Evolutionary conservation across 163 green algal species (phyloP).

Genomic region (Chlamydomonas reinhardtii): DNA sequence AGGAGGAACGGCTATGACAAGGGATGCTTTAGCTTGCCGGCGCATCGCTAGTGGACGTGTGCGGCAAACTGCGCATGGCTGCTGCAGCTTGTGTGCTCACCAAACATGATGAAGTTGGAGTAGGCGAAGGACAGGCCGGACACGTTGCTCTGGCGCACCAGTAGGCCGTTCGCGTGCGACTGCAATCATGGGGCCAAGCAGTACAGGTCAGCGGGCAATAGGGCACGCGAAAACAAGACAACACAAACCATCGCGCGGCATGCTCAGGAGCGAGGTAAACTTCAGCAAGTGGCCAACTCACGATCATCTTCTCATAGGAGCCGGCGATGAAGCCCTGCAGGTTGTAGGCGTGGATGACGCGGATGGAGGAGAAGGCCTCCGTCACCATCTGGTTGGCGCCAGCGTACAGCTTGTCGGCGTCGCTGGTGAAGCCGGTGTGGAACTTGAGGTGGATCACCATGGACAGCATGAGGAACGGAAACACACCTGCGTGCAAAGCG

Average conservation of each 20-base stretch:
- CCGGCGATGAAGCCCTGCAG: slow-evolving; percentile 62
- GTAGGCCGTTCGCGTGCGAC: not conserved
- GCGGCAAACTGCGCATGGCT: no score
- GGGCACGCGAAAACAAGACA: no score
- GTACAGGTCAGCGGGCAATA: no score
- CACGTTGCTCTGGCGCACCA: slow-evolving; percentile 36
- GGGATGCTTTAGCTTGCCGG: no score
- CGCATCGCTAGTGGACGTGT: no score
- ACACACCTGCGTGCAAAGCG: slow-evolving; percentile 23
- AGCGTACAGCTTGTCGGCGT: slow-evolving; percentile 66
- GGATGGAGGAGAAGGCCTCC: slow-evolving; percentile 88
- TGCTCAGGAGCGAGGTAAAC: no score
- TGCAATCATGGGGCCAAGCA: not conserved
- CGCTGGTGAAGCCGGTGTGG: slow-evolving; percentile 44
- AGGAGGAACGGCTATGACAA: no score
- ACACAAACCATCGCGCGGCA: no score
- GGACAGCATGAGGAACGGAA: slow-evolving; percentile 42
- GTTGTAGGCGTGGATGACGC: slow-evolving; percentile 85
- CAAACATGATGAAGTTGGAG: slow-evolving; percentile 58
- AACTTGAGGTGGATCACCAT: slow-evolving; percentile 52
- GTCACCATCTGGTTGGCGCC: slow-evolving; percentile 78
- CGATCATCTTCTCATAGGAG: slow-evolving; percentile 27
- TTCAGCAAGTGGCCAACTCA: no score
- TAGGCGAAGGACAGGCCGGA: slow-evolving; percentile 51
- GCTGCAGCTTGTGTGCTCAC: no score